These are phyloP conservation scores for Rubia tinctorum DNA, from an alignment of 305 asterid genomes.

Conservation along the genomic window DNA sequence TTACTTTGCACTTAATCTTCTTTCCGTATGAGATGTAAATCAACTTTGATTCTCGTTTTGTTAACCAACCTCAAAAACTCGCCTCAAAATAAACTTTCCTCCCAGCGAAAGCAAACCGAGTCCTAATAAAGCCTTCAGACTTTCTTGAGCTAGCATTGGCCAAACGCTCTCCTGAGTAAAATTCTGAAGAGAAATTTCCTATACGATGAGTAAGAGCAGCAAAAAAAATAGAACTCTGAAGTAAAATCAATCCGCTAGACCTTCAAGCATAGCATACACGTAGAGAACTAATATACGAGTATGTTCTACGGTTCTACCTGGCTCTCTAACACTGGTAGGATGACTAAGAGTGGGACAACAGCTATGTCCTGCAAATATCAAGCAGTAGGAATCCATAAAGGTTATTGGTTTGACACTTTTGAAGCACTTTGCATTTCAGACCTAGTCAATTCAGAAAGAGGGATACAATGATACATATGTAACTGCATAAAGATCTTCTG, in stretches of 20 bases:
- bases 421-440: conserved; percentile 19
- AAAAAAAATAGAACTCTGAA: conserved; percentile 14
- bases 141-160: conserved; percentile 92
- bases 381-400: conserved; percentile 33
- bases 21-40: conserved; percentile 17
- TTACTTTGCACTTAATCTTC: conserved; percentile 17
- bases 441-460: conserved; percentile 27
- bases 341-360: conserved; percentile 96
- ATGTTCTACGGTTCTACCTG: conserved; percentile 74
- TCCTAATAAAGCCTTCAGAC: conserved; percentile 89
- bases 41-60: conserved; percentile 14
- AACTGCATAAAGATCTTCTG: conserved; percentile 16
- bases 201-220: conserved; percentile 2
- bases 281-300: not conserved
- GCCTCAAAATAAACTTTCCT: conserved; percentile 82
- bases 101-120: conserved; percentile 93
- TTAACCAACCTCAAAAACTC: conserved; percentile 83
- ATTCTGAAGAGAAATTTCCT: conserved; percentile 54
- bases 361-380: conserved; percentile 90
- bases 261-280: not conserved
- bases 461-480: not conserved
- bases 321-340: conserved; percentile 94
- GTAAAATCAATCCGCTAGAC: not conserved
- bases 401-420: conserved; percentile 30
- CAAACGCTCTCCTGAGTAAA: conserved; percentile 71